A percentile compares a stretch with the other conserved stretches of the same genome.
These are phyloP conservation scores for Porphyrellus cyaneotinctus DNA, from an alignment of 768 basidiomycete species.

Conservation along the genomic window DNA sequence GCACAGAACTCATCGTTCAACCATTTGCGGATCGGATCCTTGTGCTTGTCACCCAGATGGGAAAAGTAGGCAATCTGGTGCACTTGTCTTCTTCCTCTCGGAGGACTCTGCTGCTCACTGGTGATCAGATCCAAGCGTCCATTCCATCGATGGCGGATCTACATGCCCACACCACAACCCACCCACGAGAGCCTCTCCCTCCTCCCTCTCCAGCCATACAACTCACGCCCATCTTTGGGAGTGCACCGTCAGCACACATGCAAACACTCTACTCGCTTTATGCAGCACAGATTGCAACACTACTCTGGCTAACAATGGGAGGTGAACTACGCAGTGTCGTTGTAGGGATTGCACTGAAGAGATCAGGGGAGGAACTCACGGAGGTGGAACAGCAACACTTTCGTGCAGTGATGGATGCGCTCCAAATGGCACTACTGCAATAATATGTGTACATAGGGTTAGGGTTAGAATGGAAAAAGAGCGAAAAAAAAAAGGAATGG, in stretches of 20 bases:
- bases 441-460: constrained; percentile 17
- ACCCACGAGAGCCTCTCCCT: constrained; percentile 43
- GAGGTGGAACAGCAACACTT: constrained; percentile 45
- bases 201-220: constrained; percentile 68
- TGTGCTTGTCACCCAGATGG: constrained; percentile 86
- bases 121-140: constrained; percentile 69
- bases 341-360: constrained; percentile 68
- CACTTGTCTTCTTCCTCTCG: constrained; percentile 11
- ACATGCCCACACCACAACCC: constrained; percentile 33
- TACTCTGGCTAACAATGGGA: constrained; percentile 63
- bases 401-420: constrained; percentile 45
- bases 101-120: constrained; percentile 3
- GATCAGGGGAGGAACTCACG: constrained; percentile 31
- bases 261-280: constrained; percentile 77
- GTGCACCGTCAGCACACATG: constrained; percentile 61
- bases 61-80: constrained; percentile 88
- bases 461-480: constrained; percentile 18
- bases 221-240: constrained; percentile 75
- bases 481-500: constrained; percentile 18
- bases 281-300: constrained; percentile 80
- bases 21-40: constrained; percentile 75
- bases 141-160: constrained; percentile 62
- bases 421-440: constrained; percentile 35
- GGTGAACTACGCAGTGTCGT: constrained; percentile 56
- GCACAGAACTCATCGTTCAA: constrained; percentile 77